Percentiles rank a stretch among this genome's conserved stretches.
These are phyloP conservation scores for Xanthoceras sorbifolium DNA, from an alignment of 345 rosid genomes.

Conservation along the genomic window DNA sequence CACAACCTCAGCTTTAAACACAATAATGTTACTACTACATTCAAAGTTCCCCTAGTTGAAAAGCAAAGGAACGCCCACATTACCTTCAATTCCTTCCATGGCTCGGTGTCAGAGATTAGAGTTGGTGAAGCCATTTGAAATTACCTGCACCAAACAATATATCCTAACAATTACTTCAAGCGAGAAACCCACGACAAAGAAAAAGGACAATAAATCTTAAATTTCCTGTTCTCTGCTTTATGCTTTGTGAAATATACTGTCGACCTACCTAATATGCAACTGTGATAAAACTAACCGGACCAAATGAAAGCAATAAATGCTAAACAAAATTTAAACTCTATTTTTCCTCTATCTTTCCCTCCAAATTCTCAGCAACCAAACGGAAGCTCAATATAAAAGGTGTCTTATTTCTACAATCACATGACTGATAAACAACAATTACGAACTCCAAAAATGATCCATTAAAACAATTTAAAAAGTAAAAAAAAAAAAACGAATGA, in stretches of 20 bases:
- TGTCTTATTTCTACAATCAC: background rate
- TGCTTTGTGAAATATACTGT: background rate
- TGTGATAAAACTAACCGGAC: background rate
- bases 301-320: background rate
- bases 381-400: background rate
- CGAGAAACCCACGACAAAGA: background rate
- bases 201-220: background rate
- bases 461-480: background rate
- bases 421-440: background rate
- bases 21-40: background rate
- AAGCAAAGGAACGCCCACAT: background rate
- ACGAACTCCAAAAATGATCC: background rate
- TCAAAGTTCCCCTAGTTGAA: background rate
- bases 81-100: constrained; percentile 94
- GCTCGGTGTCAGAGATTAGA: constrained; percentile 66
- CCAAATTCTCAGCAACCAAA: background rate
- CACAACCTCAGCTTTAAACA: background rate
- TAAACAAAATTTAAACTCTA: background rate
- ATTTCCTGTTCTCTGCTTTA: background rate
- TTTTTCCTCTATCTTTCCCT: background rate
- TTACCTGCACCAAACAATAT: background rate
- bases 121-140: constrained; percentile 62
- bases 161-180: background rate
- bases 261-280: background rate
- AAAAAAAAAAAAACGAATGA: background rate